These are phyloP conservation scores for Globisporangium rhizosaccharum DNA, from an alignment of 352 stramenopile genomes.

Conservation along the genomic window DNA sequence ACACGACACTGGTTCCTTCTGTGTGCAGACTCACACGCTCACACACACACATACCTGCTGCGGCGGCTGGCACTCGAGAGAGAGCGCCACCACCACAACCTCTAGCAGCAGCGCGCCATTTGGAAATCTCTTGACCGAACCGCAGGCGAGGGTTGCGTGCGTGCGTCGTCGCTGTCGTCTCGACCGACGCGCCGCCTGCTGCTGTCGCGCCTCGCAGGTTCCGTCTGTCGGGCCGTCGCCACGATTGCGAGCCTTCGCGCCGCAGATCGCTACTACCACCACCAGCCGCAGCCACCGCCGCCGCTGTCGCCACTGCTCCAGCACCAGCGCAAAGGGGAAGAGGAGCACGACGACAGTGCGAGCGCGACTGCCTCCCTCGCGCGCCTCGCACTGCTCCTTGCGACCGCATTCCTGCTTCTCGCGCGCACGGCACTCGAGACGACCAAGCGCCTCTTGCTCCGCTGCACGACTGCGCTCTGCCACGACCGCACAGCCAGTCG, in stretches of 20 bases:
- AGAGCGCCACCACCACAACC: neutral
- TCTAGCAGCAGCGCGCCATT: neutral
- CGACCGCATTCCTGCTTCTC: constrained; percentile 18
- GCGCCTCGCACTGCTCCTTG: constrained; percentile 13
- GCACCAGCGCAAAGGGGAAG: too few species aligned
- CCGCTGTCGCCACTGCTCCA: neutral
- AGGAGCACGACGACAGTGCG: too few species aligned
- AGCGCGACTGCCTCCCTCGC: neutral
- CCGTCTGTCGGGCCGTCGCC: neutral
- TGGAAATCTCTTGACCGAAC: neutral
- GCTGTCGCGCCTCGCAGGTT: neutral
- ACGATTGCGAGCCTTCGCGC: neutral
- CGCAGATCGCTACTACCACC: neutral
- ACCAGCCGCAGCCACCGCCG: neutral
- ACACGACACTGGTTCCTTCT: neutral
- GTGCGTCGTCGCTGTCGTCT: neutral
- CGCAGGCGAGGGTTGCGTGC: neutral
- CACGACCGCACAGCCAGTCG: neutral
- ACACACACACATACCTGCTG: too few species aligned
- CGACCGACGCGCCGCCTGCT: neutral
- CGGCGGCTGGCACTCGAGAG: too few species aligned
- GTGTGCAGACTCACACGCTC: neutral
- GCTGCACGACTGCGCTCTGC: neutral
- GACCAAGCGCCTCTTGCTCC: constrained; percentile 1
- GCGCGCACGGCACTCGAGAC: constrained; percentile 17